A percentile compares a stretch with the other conserved stretches of the same genome.
Evolutionary conservation across 2,329 filamentous ascomycete genomes (phyloP).

Genomic region (Scedosporium boydii): DNA sequence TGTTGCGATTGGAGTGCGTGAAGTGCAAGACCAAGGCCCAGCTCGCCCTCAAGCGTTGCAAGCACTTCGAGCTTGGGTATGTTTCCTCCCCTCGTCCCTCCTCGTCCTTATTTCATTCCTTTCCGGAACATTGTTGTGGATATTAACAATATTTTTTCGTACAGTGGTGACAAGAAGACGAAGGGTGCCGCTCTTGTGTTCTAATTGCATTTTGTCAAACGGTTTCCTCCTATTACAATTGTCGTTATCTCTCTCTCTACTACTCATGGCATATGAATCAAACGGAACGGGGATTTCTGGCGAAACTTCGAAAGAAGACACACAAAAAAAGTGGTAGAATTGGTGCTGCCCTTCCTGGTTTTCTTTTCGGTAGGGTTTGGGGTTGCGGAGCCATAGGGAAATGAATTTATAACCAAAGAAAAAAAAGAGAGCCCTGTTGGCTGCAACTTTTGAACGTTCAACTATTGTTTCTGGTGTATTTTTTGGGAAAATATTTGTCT

Average conservation of each 20-base stretch:
- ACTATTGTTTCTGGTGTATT: neutral
- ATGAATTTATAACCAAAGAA: neutral
- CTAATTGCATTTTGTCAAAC: conserved; percentile 52
- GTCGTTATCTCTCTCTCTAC: conserved; percentile 3
- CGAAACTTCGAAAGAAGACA: neutral
- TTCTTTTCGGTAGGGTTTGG: neutral
- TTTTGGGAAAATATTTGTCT: neutral
- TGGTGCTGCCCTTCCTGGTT: neutral
- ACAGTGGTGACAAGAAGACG: conserved; percentile 99
- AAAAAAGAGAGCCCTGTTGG: neutral
- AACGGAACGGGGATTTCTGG: conserved; percentile 4
- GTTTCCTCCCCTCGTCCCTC: conserved; percentile 26
- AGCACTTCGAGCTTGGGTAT: conserved; percentile 99
- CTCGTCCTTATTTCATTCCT: neutral
- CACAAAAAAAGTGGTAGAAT: neutral
- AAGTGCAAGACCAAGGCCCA: conserved; percentile 97
- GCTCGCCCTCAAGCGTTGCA: conserved; percentile 98
- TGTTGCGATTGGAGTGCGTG: conserved; percentile 96
- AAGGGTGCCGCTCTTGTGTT: conserved; percentile 99
- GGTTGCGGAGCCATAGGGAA: neutral
- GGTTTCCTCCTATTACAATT: neutral
- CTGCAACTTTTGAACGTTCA: neutral
- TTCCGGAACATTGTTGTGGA: neutral
- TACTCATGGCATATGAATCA: conserved; percentile 7
- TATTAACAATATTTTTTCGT: conserved; percentile 27